Base-by-base conservation (phyloP, 192 early-diverging fungal genomes). In the Lobosporangium transversale region DNA sequence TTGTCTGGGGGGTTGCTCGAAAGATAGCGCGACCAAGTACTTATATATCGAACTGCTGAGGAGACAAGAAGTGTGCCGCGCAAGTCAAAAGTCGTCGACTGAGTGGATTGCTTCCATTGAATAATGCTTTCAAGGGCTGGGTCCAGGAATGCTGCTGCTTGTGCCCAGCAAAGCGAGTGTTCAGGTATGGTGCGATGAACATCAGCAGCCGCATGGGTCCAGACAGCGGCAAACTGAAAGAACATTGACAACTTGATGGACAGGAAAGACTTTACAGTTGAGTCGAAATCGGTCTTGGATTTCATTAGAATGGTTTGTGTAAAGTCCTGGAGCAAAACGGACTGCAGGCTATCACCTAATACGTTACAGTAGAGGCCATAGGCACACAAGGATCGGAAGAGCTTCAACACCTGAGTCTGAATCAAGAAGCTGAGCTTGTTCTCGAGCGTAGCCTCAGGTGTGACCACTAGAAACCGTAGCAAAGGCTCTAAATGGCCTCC, bases 341-440 rank as follows among this genome's bases (percentile, higher is more conserved):
- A 53, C 20, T 70, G 65, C 4, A 80, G 29, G 20, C 80, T 60
- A 26, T 86, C 84, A 4, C 63, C 70, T 4, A 86, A 37, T 17
- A 81, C 79, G 24, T 83, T 79, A 23, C 83, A 73, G 21, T 84
- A 80, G n/a, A 88, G 68, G 26, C 87, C 87, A 65, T 88, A 85
- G 10, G 68, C 78, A 18, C 76, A 64, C 7, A 85, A 48, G 0
- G 81, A 65, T 14, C 81, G 81, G 40, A 83, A 74, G 7, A 85
- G 33, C 29, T 78, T 71, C 20, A 88, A 29, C 9, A 70, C 78
- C 50, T 85, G 83, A 5, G 66, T 61, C 24, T 79, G 68, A 33
- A 82, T 58, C 2, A 26, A 37, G n/a, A 57, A 76, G 8, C 73
- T 49, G 15, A 40, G 30, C 44, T 52, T 53, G 24, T 67, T 66